Base-by-base conservation (phyloP, 2,329 filamentous ascomycete genomes). In the Lasiodiplodia theobromae region DNA sequence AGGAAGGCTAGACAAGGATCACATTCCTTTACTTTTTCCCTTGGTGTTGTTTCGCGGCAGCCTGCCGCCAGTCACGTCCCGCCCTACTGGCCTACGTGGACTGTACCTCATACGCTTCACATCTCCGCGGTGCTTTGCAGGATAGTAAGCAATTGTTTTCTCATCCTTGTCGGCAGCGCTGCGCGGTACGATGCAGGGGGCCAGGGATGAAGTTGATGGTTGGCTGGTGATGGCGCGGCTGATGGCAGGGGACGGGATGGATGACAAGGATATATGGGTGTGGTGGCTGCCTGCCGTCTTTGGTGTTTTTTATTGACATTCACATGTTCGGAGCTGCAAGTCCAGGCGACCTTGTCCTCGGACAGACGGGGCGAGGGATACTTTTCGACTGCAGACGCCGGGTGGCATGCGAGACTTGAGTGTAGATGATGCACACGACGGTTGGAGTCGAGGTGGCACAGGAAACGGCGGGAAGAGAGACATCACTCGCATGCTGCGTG, bases 141-240 rank as follows among this genome's bases (percentile, higher is more conserved):
- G 18, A 47, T 47, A 10, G 8, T 47, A 10, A 47, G 10, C 7
- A n/a, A 21, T 47, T 7, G 16, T 11, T 47, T 8, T 21, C 4
- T 21, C 1, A 47, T 47, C 44, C 44, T n/a, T 47, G 44, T 21
- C n/a, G 10, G n/a, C 44, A 18, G 7, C 44, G 21, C 52, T 18
- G 28, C 28, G 16, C 58, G 40, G 57, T 38, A 62, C 38, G 58
- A 47, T 51, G 58, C 58, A 63, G 40, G 40, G 52, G 58, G 25
- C 10, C 58, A 63, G 58, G 58, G 58, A 28, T 63, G 40, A 14
- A n/a, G 44, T 8, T 47, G 18, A n/a, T 47, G 18, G 18, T 47
- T 47, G 44, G 44, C 44, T 47, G 44, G n/a, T 47, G 44, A 47
- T 18, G 44, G 44, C n/a, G 44, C 44, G 44, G 44, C 44, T 47